Percentiles rank a stretch among this genome's conserved stretches.
phyloP scores from a whole-genome alignment of 2,329 filamentous ascomycete genomes.

The Microsporum audouinii region DNA sequence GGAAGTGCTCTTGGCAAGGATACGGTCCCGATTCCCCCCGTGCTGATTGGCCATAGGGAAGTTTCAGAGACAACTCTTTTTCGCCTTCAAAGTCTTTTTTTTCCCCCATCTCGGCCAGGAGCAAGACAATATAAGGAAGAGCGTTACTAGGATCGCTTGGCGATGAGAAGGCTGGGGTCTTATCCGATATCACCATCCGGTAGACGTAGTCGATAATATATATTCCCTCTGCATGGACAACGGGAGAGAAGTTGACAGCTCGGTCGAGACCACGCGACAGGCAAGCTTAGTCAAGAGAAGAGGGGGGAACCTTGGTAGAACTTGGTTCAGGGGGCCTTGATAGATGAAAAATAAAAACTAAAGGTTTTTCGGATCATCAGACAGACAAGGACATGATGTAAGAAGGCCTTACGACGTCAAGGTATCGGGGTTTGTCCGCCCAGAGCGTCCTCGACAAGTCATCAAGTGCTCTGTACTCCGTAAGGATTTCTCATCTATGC shows the following conservation, averaged over 20 bases:
- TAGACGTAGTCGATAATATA: too few species aligned
- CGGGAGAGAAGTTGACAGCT: neutral
- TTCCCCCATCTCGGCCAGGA: neutral
- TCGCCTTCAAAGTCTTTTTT: neutral
- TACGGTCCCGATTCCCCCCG: conserved; percentile 2
- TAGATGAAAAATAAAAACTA: neutral
- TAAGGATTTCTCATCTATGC: too few species aligned
- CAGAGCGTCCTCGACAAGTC: neutral
- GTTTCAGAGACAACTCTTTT: neutral
- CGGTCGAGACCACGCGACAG: neutral
- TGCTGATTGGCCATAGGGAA: neutral
- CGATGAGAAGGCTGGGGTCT: too few species aligned
- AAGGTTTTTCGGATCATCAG: neutral
- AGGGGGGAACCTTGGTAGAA: neutral
- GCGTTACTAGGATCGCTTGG: neutral
- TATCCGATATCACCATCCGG: too few species aligned
- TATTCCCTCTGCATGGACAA: neutral
- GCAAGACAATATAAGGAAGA: neutral
- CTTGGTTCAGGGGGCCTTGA: neutral
- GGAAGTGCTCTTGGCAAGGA: neutral
- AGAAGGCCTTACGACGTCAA: neutral
- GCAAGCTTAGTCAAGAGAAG: neutral
- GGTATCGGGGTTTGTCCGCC: neutral
- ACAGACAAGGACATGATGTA: neutral
- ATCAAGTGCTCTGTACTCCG: too few species aligned